Percentiles rank a stretch among this genome's conserved stretches.
Conservation (phyloP, 169 alveolate species). For the Plasmodium gonderi region DNA sequence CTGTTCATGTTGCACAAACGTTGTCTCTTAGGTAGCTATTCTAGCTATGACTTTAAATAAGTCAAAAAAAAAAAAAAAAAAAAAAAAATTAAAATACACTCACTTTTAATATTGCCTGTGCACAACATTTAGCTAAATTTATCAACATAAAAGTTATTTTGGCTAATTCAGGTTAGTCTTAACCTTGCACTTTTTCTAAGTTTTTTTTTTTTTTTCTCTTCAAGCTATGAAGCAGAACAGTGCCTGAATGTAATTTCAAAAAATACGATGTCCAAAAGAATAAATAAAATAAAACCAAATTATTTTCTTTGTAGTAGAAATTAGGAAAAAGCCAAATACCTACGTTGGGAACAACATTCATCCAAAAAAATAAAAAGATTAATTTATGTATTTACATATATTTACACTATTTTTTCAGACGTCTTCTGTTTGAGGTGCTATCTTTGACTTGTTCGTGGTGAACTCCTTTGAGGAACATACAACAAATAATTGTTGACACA, state of each 20-base stretch:
- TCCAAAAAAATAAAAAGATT: not conserved
- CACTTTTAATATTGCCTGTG: not conserved
- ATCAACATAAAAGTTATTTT: conserved; percentile 31
- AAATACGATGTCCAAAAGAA: not conserved
- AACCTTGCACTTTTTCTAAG: not conserved
- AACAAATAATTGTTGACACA: not conserved
- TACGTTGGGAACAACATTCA: not conserved
- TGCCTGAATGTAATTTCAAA: too few relatives aligned
- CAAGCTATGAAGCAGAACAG: conserved; percentile 9
- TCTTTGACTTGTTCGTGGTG: not conserved
- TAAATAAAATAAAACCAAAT: conserved; percentile 5
- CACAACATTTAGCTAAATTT: conserved; percentile 15
- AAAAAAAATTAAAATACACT: not conserved
- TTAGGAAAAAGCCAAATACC: not conserved
- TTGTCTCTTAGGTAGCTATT: conserved; percentile 22
- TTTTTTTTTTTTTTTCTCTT: conserved; percentile 33
- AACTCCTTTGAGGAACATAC: conserved; percentile 3
- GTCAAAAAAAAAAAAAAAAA: conserved; percentile 24
- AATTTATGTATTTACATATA: not conserved
- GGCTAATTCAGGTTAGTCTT: conserved; percentile 26
- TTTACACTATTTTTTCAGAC: not conserved
- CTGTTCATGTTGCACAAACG: conserved; percentile 5
- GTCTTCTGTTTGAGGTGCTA: not conserved
- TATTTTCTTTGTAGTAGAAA: conserved; percentile 1
- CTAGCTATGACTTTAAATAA: not conserved